Conservation (phyloP, 768 basidiomycete genomes). For the Russula sp. region DNA sequence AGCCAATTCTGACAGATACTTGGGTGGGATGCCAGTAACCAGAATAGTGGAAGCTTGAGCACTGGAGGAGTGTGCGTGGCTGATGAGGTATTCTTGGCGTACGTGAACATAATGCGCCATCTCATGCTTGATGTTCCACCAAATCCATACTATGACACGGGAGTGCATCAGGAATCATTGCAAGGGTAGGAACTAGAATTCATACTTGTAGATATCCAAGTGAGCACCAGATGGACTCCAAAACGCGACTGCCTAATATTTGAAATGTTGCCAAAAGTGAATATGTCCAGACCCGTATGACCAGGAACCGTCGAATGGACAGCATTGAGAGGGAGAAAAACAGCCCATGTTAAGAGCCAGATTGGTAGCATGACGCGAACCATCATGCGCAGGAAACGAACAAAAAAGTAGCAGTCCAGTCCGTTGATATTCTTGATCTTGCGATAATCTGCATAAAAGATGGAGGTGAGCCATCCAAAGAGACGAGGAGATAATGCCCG, state of each 20-base stretch:
- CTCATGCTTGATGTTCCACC: slow-evolving; percentile 73
- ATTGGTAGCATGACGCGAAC: slow-evolving; percentile 76
- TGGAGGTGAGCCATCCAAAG: slow-evolving; percentile 58
- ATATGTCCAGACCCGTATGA: slow-evolving; percentile 53
- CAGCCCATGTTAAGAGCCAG: slow-evolving; percentile 82
- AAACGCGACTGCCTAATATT: slow-evolving; percentile 46
- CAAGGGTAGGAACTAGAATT: neutral
- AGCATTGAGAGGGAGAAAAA: slow-evolving; percentile 71
- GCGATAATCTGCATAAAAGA: slow-evolving; percentile 55
- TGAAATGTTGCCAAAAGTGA: slow-evolving; percentile 77
- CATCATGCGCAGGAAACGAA: slow-evolving; percentile 86
- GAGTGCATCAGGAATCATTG: neutral
- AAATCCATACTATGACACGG: slow-evolving; percentile 62
- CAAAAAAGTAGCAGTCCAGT: slow-evolving; percentile 88
- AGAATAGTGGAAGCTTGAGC: slow-evolving; percentile 89
- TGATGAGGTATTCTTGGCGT: slow-evolving; percentile 78
- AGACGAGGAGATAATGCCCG: slow-evolving; percentile 41
- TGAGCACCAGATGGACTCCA: slow-evolving; percentile 71
- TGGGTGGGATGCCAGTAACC: slow-evolving; percentile 78
- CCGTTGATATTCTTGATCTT: slow-evolving; percentile 65
- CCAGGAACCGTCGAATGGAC: slow-evolving; percentile 41
- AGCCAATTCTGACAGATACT: slow-evolving; percentile 64
- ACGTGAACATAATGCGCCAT: slow-evolving; percentile 72
- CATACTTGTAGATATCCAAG: slow-evolving; percentile 74
- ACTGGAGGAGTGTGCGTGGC: slow-evolving; percentile 60